Percentiles rank a stretch among this genome's conserved stretches.
Conservation (phyloP, 2,329 filamentous ascomycete genomes). For the Celoporthe dispersa region DNA sequence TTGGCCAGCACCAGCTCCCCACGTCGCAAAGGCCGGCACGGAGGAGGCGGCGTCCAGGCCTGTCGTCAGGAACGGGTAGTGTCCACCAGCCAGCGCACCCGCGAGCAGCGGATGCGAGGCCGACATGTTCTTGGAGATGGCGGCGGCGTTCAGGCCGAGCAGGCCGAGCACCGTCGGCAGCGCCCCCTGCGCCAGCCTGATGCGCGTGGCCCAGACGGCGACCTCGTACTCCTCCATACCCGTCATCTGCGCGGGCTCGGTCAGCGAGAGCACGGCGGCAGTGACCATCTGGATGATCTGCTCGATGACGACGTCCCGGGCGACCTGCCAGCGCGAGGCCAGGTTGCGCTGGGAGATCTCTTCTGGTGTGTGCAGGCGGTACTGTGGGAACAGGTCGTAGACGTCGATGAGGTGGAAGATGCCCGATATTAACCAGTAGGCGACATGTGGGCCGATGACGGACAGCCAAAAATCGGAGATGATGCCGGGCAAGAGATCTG, state of each 20-base stretch:
- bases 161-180: slow-evolving; percentile 73
- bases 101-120: slow-evolving; percentile 74
- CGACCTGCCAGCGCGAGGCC: slow-evolving; percentile 81
- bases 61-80: slow-evolving; percentile 74
- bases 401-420: slow-evolving; percentile 88
- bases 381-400: slow-evolving; percentile 84
- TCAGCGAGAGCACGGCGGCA: slow-evolving; percentile 67
- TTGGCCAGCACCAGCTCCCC: slow-evolving; percentile 80
- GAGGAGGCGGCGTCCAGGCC: slow-evolving; percentile 53
- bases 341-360: slow-evolving; percentile 88
- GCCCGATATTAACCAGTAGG: slow-evolving; percentile 87
- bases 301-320: slow-evolving; percentile 89
- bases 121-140: slow-evolving; percentile 76
- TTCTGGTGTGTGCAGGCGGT: slow-evolving; percentile 92
- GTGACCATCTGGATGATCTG: slow-evolving; percentile 85
- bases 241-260: slow-evolving; percentile 73
- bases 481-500: slow-evolving; percentile 70
- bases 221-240: slow-evolving; percentile 87
- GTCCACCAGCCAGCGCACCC: slow-evolving; percentile 76
- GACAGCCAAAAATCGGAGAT: slow-evolving; percentile 82
- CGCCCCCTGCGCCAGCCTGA: slow-evolving; percentile 78
- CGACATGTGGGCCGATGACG: slow-evolving; percentile 75
- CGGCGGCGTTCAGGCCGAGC: slow-evolving; percentile 75
- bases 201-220: slow-evolving; percentile 83
- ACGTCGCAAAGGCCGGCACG: slow-evolving; percentile 76